Base-by-base conservation (phyloP, 176 grass and related monocot species). In the Dendrocalamus sinicus region DNA sequence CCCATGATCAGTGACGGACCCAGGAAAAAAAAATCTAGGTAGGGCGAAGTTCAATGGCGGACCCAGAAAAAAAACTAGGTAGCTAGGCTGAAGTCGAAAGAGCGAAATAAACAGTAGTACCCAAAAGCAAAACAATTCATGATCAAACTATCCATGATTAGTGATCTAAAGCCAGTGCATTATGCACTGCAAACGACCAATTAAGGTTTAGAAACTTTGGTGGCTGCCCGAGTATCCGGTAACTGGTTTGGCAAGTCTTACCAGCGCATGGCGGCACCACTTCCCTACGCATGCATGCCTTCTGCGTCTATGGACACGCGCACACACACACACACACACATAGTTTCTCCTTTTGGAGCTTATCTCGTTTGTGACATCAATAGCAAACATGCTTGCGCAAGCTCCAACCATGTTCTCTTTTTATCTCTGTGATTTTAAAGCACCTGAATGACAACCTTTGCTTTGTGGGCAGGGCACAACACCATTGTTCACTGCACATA, bases 381-480 rank as follows among this genome's bases (percentile, higher is more conserved):
- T 86, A 85, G 72, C 76, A 75, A 71, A 89, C 78, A 88, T 86
- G 81, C 81, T 86, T 71, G 73, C 28, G 44, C 81, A 79, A 83
- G 67, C 71, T 86, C 81, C 76, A 89, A 84, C 54, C 81, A 39
- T 81, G 3, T 58, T 72, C 19, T 84, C 50, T 76, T 51, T 73
- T 58, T 75, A 72, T 63, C 40, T 14, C 7, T 72, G 41, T 72
- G 14, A 45, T 71, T 58, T 52, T 68, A 77, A 86, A 72, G 53
- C 53, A 13, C 86, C 79, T 79, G 12, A 79, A 26, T 73, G 66
- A 75, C 53, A 37, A 22, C 43, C 63, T 86, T 82, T 78, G 72
- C 86, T 91, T 91, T 84, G 78, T 88, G 78, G 78, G 85, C 82
- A 89, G 78, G 78, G 85, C 82, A 89, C 88, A 85, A 40, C 62